phyloP scores from a whole-genome alignment of 257 asterid genomes.

The Striga asiatica region DNA sequence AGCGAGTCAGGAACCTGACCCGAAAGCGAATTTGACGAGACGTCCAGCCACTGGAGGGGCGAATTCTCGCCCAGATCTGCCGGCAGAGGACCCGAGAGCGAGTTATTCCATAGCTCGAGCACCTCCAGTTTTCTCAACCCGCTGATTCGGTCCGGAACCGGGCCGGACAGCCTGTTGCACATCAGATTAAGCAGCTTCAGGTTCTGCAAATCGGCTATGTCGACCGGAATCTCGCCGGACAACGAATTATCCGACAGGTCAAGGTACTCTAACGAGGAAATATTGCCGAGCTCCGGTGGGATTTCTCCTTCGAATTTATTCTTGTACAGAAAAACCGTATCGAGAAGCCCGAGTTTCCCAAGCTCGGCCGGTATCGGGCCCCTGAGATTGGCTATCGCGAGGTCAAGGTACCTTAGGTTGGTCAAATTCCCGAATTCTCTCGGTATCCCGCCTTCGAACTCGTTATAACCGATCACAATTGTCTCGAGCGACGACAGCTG shows the following conservation, averaged over 20 bases:
- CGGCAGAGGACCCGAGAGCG: slow-evolving; percentile 54
- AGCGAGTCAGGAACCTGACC: slow-evolving; percentile 40
- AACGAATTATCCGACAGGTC: slow-evolving; percentile 60
- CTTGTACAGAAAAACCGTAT: slow-evolving; percentile 45
- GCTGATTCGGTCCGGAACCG: slow-evolving; percentile 37
- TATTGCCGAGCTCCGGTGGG: slow-evolving; percentile 40
- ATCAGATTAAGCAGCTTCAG: slow-evolving; percentile 49
- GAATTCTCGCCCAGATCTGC: slow-evolving; percentile 42
- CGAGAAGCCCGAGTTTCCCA: slow-evolving; percentile 33
- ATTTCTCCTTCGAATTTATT: slow-evolving; percentile 44
- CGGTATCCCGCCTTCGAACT: slow-evolving; percentile 51
- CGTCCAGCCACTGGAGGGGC: slow-evolving; percentile 52
- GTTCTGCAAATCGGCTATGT: slow-evolving; percentile 34
- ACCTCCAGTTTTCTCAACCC: slow-evolving; percentile 31
- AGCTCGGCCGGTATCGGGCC: slow-evolving; percentile 49
- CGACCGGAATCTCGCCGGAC: slow-evolving; percentile 41
- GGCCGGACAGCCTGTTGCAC: slow-evolving; percentile 48
- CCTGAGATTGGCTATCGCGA: slow-evolving; percentile 46
- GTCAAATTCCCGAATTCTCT: slow-evolving; percentile 46
- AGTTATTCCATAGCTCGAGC: slow-evolving; percentile 60
- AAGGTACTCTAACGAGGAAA: slow-evolving; percentile 32
- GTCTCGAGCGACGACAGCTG: slow-evolving; percentile 45
- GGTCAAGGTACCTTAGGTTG: slow-evolving; percentile 55
- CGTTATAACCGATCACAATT: slow-evolving; percentile 51
- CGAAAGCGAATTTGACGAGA: slow-evolving; percentile 45